Percentiles rank a stretch among this genome's conserved stretches.
Conservation (phyloP, 495 filamentous ascomycete genomes). For the Tuber indicum region DNA sequence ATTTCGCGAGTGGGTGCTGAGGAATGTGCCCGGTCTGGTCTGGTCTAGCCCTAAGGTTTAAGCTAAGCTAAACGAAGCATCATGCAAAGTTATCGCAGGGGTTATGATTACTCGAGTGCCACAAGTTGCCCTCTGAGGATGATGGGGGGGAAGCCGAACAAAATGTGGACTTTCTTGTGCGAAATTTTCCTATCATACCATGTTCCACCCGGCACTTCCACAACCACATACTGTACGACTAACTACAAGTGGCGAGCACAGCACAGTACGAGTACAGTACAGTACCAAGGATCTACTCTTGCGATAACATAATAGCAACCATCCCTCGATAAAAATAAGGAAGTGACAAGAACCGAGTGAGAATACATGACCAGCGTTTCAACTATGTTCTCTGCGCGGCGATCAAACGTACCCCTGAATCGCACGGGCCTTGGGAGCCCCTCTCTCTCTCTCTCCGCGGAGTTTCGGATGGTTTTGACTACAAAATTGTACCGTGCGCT, state of each 20-base stretch:
- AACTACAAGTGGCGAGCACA: too few relatives aligned
- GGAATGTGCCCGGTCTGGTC: not conserved
- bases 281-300: not conserved
- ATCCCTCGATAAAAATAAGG: not conserved
- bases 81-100: not conserved
- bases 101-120: too few relatives aligned
- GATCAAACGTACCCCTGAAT: conserved; percentile 3
- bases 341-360: not conserved
- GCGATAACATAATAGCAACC: too few relatives aligned
- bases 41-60: not conserved
- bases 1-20: not conserved
- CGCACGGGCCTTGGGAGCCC: not conserved
- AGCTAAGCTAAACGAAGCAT: not conserved
- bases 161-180: not conserved
- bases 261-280: too few relatives aligned
- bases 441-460: not conserved
- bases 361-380: not conserved
- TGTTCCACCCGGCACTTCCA: not conserved
- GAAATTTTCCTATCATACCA: not conserved
- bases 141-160: not conserved
- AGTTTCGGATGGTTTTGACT: not conserved
- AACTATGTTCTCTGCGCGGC: not conserved
- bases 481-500: not conserved
- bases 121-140: not conserved
- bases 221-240: too few relatives aligned